Evolutionary conservation across 306 rosid species (phyloP).

Genomic region (Vicia sativa): DNA sequence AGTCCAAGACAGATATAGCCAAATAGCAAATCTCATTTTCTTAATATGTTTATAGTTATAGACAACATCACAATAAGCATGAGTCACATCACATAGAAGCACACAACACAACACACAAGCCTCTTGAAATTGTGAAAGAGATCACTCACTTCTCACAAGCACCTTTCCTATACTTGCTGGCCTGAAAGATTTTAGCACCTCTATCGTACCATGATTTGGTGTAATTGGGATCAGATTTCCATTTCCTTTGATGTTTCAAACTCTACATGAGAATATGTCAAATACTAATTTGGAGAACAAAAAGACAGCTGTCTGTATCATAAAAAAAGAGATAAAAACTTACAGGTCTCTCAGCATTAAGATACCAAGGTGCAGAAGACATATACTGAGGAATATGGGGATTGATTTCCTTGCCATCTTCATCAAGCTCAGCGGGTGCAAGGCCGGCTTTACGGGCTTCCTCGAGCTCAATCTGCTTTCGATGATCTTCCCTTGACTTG

Average conservation of each 20-base stretch:
- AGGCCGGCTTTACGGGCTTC: constrained; percentile 38
- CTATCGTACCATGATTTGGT: constrained; percentile 36
- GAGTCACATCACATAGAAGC: background rate
- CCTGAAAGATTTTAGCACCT: constrained; percentile 37
- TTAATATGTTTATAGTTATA: background rate
- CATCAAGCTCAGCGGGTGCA: constrained; percentile 36
- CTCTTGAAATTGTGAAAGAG: background rate
- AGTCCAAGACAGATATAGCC: background rate
- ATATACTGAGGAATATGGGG: constrained; percentile 39
- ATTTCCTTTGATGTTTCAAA: constrained; percentile 43
- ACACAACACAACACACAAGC: background rate
- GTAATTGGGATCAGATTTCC: constrained; percentile 38
- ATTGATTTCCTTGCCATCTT: constrained; percentile 40
- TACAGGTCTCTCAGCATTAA: constrained; percentile 40
- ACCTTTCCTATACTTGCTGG: constrained; percentile 37
- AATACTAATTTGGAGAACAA: background rate
- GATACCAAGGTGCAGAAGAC: constrained; percentile 43
- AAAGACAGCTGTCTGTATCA: too few relatives aligned
- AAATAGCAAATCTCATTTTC: background rate
- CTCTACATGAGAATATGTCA: constrained; percentile 24
- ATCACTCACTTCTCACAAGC: constrained; percentile 38
- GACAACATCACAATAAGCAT: background rate
- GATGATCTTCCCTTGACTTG: constrained; percentile 40
- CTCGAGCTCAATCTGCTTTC: constrained; percentile 39
- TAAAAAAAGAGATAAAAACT: too few relatives aligned